These are phyloP conservation scores for Vitis amurensis DNA, from an alignment of 164 flowering plant genomes.

Conservation along the genomic window DNA sequence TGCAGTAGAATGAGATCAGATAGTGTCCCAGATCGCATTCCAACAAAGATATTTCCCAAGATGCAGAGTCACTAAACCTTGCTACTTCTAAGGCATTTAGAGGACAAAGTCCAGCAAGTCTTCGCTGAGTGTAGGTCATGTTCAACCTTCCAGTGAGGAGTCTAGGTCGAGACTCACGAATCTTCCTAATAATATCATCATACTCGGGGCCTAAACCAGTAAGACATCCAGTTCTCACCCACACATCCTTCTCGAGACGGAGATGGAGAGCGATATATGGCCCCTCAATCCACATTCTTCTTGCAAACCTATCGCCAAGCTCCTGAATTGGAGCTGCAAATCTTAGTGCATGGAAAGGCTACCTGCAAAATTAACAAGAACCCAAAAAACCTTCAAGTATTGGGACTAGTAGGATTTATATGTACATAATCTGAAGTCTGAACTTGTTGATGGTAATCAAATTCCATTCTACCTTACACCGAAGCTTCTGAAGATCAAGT, in stretches of 20 bases:
- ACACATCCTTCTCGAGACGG: constrained; percentile 72
- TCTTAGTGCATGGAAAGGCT: constrained; percentile 76
- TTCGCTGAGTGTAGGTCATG: constrained; percentile 37
- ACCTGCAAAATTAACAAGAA: constrained; percentile 38
- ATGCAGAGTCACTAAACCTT: constrained; percentile 26
- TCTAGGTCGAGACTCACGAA: constrained; percentile 32
- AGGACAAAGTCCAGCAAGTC: constrained; percentile 64
- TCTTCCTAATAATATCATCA: constrained; percentile 28
- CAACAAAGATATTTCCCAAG: neutral
- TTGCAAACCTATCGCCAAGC: constrained; percentile 59
- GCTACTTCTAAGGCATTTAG: constrained; percentile 51
- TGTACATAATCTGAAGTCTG: too few species aligned
- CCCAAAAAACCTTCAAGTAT: neutral
- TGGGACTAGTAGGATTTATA: neutral
- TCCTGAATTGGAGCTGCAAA: constrained; percentile 58
- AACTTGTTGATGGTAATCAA: too few species aligned
- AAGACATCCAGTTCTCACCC: constrained; percentile 71
- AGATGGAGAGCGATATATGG: constrained; percentile 78
- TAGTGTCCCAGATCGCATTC: too few species aligned
- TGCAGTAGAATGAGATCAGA: neutral
- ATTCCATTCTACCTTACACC: constrained; percentile 61
- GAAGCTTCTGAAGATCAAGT: constrained; percentile 75
- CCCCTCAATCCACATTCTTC: constrained; percentile 77
- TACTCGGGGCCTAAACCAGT: constrained; percentile 46
- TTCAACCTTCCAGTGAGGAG: constrained; percentile 48